Evolutionary conservation across 2,329 filamentous ascomycete genomes (phyloP).

Genomic region (Colletotrichum musicola): DNA sequence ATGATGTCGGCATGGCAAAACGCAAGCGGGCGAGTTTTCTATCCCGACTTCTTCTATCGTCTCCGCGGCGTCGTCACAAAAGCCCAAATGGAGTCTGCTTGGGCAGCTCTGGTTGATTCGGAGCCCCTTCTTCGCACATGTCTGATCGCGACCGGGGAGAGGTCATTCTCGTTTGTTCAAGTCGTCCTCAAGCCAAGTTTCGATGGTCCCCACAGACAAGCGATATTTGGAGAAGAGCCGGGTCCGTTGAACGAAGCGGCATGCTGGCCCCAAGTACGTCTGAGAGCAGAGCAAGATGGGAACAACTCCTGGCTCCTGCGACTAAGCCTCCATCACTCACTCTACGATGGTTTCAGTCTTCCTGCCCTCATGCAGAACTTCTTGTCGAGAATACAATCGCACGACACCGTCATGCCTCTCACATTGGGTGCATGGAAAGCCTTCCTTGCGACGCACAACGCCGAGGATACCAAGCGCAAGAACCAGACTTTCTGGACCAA

Average conservation of each 20-base stretch:
- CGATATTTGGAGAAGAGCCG: constrained; percentile 41
- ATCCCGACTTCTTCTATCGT: constrained; percentile 76
- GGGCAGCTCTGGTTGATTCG: constrained; percentile 68
- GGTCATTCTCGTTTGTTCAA: constrained; percentile 71
- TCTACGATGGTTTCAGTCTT: constrained; percentile 90
- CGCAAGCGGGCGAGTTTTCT: constrained; percentile 76
- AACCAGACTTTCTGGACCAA: constrained; percentile 25
- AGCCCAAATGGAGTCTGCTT: constrained; percentile 66
- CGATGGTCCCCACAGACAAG: constrained; percentile 40
- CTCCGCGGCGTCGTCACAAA: constrained; percentile 56
- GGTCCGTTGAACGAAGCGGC: no score
- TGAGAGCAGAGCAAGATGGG: constrained; percentile 24
- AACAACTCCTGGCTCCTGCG: constrained; percentile 51
- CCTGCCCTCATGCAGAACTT: constrained; percentile 66
- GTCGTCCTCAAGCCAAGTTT: constrained; percentile 60
- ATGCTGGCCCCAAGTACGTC: constrained; percentile 32
- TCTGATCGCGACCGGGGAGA: constrained; percentile 67
- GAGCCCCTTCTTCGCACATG: constrained; percentile 77
- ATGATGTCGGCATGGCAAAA: constrained; percentile 84
- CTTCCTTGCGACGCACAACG: constrained; percentile 9
- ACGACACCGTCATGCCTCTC: neutral
- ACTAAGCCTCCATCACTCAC: constrained; percentile 82
- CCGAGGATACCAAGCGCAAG: neutral
- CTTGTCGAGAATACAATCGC: neutral
- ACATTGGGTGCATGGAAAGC: constrained; percentile 7